Conservation (phyloP, 164 flowering plant genomes). For the Protea cynaroides region DNA sequence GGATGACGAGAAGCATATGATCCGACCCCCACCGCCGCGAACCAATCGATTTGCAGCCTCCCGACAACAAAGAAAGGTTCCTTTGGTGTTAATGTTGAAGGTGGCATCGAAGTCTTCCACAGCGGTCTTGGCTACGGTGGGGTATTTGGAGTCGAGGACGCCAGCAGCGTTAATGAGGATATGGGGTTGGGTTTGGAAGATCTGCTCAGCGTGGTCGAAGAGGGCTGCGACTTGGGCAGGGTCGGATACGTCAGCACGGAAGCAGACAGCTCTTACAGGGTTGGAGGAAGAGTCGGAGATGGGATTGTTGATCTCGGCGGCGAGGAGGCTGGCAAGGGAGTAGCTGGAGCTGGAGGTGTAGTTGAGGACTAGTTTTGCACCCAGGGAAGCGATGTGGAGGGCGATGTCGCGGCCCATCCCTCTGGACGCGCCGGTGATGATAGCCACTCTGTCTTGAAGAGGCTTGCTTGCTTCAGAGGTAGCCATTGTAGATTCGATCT, state of each 20-base stretch:
- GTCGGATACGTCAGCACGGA: conserved; percentile 36
- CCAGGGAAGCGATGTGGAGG: conserved; percentile 45
- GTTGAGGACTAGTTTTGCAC: conserved; percentile 37
- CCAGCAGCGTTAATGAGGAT: conserved; percentile 44
- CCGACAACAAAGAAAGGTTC: conserved; percentile 30
- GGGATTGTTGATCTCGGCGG: conserved; percentile 24
- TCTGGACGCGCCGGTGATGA: conserved; percentile 48
- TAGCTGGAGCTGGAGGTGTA: conserved; percentile 30
- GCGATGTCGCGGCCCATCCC: conserved; percentile 52
- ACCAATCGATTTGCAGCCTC: conserved; percentile 37
- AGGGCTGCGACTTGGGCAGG: conserved; percentile 40
- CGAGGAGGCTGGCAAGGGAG: conserved; percentile 28
- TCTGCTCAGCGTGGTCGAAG: conserved; percentile 37
- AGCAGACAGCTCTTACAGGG: conserved; percentile 19
- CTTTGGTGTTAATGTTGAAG: conserved; percentile 33
- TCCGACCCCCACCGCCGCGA: conserved; percentile 43
- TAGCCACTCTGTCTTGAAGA: conserved; percentile 32
- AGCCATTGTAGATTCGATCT: too few relatives aligned
- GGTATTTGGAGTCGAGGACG: conserved; percentile 32
- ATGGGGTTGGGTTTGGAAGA: conserved; percentile 21
- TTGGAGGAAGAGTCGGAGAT: conserved; percentile 1
- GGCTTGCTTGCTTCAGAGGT: background rate
- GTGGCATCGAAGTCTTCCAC: conserved; percentile 32
- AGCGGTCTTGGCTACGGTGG: conserved; percentile 28
- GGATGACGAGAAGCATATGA: conserved; percentile 30